Percentiles rank a stretch among this genome's conserved stretches.
Conservation (phyloP, 208 protist genomes). For the Tetramitus jugosus region DNA sequence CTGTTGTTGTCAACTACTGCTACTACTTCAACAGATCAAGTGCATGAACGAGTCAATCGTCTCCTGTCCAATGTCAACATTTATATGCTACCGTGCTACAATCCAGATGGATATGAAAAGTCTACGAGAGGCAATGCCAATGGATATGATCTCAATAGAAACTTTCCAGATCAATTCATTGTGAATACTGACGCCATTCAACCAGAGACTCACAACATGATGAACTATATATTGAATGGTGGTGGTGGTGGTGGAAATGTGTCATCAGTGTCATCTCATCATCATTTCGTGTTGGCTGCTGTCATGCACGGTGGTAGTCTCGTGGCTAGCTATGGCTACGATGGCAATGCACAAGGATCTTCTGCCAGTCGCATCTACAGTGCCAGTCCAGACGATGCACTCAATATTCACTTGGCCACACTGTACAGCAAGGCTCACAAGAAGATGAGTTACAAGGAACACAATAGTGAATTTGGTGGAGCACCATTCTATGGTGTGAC, state of each 20-base stretch:
- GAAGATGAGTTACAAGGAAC: neutral
- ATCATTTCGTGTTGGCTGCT: neutral
- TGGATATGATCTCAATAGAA: slow-evolving; percentile 19
- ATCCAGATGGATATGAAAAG: slow-evolving; percentile 15
- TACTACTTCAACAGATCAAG: neutral
- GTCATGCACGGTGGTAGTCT: slow-evolving; percentile 2
- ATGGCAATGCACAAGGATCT: neutral
- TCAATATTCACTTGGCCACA: neutral
- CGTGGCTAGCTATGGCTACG: slow-evolving; percentile 12
- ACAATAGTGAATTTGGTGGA: no score
- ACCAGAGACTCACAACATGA: neutral
- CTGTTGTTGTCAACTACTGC: neutral
- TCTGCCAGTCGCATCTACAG: neutral
- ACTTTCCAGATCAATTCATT: slow-evolving; percentile 17
- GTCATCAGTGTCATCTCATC: no score
- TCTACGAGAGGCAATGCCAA: slow-evolving; percentile 5
- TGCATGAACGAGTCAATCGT: neutral
- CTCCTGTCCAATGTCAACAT: neutral
- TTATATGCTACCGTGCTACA: slow-evolving; percentile 5
- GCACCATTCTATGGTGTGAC: no score
- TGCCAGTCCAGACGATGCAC: neutral
- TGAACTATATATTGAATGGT: no score
- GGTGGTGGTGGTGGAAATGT: no score
- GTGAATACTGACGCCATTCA: neutral
- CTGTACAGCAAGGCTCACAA: neutral